Percentiles rank a stretch among this genome's conserved stretches.
These are phyloP conservation scores for Pestalotiopsis sp. DNA, from an alignment of 2,329 filamentous ascomycete species.

Conservation along the genomic window DNA sequence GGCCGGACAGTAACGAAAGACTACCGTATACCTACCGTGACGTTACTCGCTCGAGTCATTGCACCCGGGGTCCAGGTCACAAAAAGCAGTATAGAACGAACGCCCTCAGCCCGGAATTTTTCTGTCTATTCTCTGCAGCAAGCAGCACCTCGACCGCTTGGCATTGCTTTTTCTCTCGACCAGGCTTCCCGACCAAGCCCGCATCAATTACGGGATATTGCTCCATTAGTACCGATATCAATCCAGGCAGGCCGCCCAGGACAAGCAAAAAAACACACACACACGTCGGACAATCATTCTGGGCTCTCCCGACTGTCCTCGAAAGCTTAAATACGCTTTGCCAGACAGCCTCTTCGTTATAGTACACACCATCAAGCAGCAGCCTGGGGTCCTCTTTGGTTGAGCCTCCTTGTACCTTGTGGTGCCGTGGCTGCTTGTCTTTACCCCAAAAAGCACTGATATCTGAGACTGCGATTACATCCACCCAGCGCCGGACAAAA, in stretches of 20 bases:
- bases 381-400: background rate
- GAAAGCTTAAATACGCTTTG: slow-evolving; percentile 7
- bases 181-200: slow-evolving; percentile 9
- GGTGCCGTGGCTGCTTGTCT: slow-evolving; percentile 2
- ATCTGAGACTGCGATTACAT: slow-evolving; percentile 7
- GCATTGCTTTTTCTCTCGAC: slow-evolving; percentile 5
- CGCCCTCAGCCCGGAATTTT: background rate
- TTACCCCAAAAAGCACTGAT: slow-evolving; percentile 5
- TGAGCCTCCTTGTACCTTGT: slow-evolving; percentile 5
- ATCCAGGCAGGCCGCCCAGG: background rate
- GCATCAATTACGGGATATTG: slow-evolving; percentile 10
- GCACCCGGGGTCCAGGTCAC: background rate
- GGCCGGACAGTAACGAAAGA: background rate
- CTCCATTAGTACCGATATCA: slow-evolving; percentile 2
- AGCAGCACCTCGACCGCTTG: slow-evolving; percentile 7
- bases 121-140: slow-evolving; percentile 6
- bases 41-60: slow-evolving; percentile 8
- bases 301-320: slow-evolving; percentile 1
- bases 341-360: slow-evolving; percentile 3
- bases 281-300: slow-evolving; percentile 1
- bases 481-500: slow-evolving; percentile 3
- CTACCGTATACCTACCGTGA: slow-evolving; percentile 1
- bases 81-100: slow-evolving; percentile 5
- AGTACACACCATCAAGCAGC: background rate
- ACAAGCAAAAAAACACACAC: background rate